Evolutionary conservation across 2,329 filamentous ascomycete species (phyloP).

Genomic region (Monilinia fructigena): DNA sequence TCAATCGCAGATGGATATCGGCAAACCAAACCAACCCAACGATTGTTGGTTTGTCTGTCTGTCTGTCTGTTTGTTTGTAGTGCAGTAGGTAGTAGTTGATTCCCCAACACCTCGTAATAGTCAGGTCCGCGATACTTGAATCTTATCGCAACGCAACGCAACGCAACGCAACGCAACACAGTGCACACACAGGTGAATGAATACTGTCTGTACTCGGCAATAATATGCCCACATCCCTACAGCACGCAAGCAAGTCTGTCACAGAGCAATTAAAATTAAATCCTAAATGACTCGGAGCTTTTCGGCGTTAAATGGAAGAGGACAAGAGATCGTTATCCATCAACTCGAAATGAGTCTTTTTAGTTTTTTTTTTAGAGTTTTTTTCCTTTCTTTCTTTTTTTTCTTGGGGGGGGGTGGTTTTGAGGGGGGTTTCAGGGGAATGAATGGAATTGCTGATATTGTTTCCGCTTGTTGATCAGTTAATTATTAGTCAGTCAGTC

Average conservation of each 20-base stretch:
- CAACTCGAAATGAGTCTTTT: conserved; percentile 9
- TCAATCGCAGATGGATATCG: neutral
- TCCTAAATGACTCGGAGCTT: neutral
- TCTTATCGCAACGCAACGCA: neutral
- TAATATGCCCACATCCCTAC: no score
- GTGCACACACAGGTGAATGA: no score
- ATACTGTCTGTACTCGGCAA: no score
- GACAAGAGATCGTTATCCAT: conserved; percentile 10
- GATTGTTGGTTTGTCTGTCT: neutral
- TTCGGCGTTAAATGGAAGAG: neutral
- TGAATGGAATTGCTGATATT: no score
- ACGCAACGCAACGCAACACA: no score
- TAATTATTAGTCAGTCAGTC: no score
- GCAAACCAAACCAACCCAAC: neutral
- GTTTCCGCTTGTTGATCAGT: no score
- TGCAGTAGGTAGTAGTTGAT: neutral
- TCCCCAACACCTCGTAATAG: neutral
- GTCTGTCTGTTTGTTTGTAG: neutral
- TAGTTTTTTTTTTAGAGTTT: neutral
- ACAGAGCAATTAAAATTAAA: neutral
- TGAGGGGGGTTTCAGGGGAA: no score
- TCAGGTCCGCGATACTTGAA: neutral
- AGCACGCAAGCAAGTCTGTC: no score
- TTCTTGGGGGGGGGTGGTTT: no score
- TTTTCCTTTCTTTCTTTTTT: neutral